A percentile compares a stretch with the other conserved stretches of the same genome.
phyloP scores from a whole-genome alignment of 1,284 basidiomycete genomes.

The Heterobasidion irregulare region DNA sequence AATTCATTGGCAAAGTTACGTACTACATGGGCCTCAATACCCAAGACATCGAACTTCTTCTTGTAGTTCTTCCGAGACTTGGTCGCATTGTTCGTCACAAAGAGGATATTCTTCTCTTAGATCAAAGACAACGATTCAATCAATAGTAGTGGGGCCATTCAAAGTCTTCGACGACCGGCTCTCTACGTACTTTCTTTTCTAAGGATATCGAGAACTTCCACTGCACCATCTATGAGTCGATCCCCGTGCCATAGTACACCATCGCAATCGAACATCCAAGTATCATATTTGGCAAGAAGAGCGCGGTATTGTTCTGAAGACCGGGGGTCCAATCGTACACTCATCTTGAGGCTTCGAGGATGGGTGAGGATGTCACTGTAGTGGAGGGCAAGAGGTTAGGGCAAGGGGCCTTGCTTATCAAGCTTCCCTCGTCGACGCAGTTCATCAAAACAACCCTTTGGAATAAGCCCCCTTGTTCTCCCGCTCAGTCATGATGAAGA shows the following conservation, averaged over 20 bases:
- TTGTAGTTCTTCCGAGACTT: constrained; percentile 87
- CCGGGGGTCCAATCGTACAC: constrained; percentile 21
- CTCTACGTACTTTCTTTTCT: constrained; percentile 51
- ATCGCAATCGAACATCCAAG: constrained; percentile 95
- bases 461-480: too few relatives aligned
- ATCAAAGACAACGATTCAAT: constrained; percentile 3
- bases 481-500: too few relatives aligned
- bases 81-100: constrained; percentile 98
- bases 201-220: constrained; percentile 65
- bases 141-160: neutral
- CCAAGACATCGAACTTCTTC: constrained; percentile 85
- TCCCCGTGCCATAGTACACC: constrained; percentile 94
- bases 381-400: too few relatives aligned
- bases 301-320: constrained; percentile 39
- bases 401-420: too few relatives aligned
- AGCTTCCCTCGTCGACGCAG: too few relatives aligned
- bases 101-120: constrained; percentile 81
- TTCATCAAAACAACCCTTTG: too few relatives aligned
- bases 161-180: constrained; percentile 1
- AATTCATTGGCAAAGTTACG: constrained; percentile 19
- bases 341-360: constrained; percentile 17
- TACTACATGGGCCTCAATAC: constrained; percentile 80
- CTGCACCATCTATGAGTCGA: constrained; percentile 67
- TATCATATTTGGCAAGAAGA: constrained; percentile 76
- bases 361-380: too few relatives aligned